Evolutionary conservation across 371 early-diverging fungal genomes (phyloP).

Genomic region (Mortierella sp.): DNA sequence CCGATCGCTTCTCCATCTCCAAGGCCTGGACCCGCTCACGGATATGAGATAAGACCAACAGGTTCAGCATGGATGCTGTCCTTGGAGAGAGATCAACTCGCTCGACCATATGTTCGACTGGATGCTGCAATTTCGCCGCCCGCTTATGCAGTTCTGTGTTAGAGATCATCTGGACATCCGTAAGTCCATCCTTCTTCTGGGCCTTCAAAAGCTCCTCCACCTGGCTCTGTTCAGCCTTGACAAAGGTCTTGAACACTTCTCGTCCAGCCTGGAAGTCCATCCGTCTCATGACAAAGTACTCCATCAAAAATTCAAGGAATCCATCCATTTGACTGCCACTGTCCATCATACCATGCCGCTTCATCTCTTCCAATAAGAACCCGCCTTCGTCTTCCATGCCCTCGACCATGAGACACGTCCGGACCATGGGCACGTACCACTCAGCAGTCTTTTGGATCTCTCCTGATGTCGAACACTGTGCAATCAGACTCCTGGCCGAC

Average conservation of each 20-base stretch:
- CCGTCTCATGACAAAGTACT: slow-evolving; percentile 34
- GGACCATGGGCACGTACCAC: slow-evolving; percentile 51
- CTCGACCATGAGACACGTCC: slow-evolving; percentile 37
- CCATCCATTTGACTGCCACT: background rate
- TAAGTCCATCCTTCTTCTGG: slow-evolving; percentile 5
- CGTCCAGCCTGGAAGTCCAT: slow-evolving; percentile 32
- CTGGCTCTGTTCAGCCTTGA: slow-evolving; percentile 26
- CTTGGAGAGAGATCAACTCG: slow-evolving; percentile 28
- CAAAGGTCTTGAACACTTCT: slow-evolving; percentile 32
- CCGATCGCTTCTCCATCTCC: slow-evolving; percentile 29
- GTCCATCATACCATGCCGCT: slow-evolving; percentile 14
- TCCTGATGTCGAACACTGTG: slow-evolving; percentile 33
- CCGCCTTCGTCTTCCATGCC: slow-evolving; percentile 41
- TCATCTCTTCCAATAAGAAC: slow-evolving; percentile 45
- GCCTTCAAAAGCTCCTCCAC: slow-evolving; percentile 14
- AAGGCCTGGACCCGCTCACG: slow-evolving; percentile 28
- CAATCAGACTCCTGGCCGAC: slow-evolving; percentile 29
- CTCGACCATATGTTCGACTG: slow-evolving; percentile 35
- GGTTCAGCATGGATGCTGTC: slow-evolving; percentile 47
- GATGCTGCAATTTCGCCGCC: background rate
- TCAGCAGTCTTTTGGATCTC: slow-evolving; percentile 41
- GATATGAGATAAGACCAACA: slow-evolving; percentile 31
- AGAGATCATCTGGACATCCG: slow-evolving; percentile 10
- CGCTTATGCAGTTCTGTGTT: slow-evolving; percentile 20
- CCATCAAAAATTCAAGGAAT: slow-evolving; percentile 50